Evolutionary conservation across 1,284 basidiomycete genomes (phyloP).

Genomic region (Singerocomus inundabilis): DNA sequence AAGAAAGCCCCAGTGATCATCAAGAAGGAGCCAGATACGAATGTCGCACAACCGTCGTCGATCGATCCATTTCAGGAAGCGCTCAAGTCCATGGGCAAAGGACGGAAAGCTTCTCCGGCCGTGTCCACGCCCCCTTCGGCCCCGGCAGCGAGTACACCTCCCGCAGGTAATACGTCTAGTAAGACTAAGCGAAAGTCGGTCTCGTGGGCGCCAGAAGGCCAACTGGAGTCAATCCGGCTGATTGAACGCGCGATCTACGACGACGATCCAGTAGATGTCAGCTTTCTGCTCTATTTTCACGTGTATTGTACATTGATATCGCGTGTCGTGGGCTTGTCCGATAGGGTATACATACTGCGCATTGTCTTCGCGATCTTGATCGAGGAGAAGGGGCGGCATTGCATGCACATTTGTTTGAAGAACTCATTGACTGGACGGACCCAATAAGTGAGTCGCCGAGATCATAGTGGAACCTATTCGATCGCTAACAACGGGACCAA

Average conservation of each 20-base stretch:
- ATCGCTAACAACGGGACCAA: slow-evolving; percentile 16
- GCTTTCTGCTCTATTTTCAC: slow-evolving; percentile 44
- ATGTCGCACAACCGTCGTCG: slow-evolving; percentile 73
- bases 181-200: slow-evolving; percentile 71
- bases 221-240: slow-evolving; percentile 67
- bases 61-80: slow-evolving; percentile 79
- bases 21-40: slow-evolving; percentile 54
- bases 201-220: slow-evolving; percentile 69
- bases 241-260: slow-evolving; percentile 84
- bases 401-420: slow-evolving; percentile 77
- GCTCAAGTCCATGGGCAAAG: slow-evolving; percentile 68
- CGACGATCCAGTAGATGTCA: slow-evolving; percentile 78
- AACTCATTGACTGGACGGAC: slow-evolving; percentile 78
- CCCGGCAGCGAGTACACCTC: slow-evolving; percentile 34
- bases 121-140: slow-evolving; percentile 40
- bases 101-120: slow-evolving; percentile 53
- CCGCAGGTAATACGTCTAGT: slow-evolving; percentile 38
- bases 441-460: slow-evolving; percentile 55
- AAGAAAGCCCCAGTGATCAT: slow-evolving; percentile 59
- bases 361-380: slow-evolving; percentile 78
- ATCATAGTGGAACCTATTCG: slow-evolving; percentile 11
- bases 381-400: slow-evolving; percentile 79
- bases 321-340: slow-evolving; percentile 38
- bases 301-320: slow-evolving; percentile 57
- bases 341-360: slow-evolving; percentile 63